Evolutionary conservation across 2,329 filamentous ascomycete species (phyloP), one percentile per base, ranked within the genome.

Genomic region (Alternaria infectoria): DNA sequence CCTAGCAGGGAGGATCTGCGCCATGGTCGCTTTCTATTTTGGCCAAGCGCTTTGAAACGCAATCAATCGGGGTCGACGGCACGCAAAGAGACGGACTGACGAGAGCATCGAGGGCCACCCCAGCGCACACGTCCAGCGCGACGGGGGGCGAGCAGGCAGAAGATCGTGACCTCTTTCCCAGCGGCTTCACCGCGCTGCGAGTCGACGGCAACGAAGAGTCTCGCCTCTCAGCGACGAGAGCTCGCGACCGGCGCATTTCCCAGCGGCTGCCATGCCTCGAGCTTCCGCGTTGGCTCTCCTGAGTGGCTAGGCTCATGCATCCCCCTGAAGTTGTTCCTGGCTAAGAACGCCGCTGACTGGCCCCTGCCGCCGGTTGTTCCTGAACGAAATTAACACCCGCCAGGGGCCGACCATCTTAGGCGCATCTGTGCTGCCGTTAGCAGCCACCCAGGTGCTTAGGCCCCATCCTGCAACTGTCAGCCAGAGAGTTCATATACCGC

Each of bases 211-310:
- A 50, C 25, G 32, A 54, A 32, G 62, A 54, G 47, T 26, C 59
- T 57, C 64, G 55, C 68, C 69, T 67, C 66, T 67, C 65, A 85
- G 94, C 68, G 89, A 88, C 26, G 85, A 90, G 2, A 92, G 92
- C 19, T 88, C 93, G 68, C 82, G 93, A 40, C 84, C 86, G 70
- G 84, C 88, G 59, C 49, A 19, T 56, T 59, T 51, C 57, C 65
- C 59, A 55, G 69, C 72, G 69, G 72, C 67, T 66, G 64, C 61
- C 63, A 62, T 57, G 64, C 57, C 45, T 50, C 62, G 55, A 59
- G 51, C 55, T 61, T 68, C 46, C 54, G 57, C 57, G 60, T 54
- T 54, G 26, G 52, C 46, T 23, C 62, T 57, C 46, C 65, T 75
- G 67, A 76, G 51, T 75, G 74, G 70, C 64, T 65, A 51, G 46